Base-by-base conservation (phyloP, 208 protist genomes). In the Wallacemonas collosoma region DNA sequence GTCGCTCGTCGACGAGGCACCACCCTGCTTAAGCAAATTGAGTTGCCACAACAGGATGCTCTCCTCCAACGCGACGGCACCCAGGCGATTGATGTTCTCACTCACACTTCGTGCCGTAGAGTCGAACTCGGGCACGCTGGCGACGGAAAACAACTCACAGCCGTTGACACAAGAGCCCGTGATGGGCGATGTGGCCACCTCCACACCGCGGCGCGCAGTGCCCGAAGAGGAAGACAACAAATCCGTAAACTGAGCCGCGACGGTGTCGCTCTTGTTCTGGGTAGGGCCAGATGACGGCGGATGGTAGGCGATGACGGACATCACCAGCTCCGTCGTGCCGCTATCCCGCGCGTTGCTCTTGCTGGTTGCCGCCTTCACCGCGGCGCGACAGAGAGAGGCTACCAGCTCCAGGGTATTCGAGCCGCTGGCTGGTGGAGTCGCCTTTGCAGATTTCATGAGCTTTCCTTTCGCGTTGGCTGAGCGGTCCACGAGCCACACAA, bases 81-180 rank as follows among this genome's bases (percentile, higher is more conserved):
- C 14, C 36, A 38, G 56, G 26, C 38, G 14, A 41, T 14, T 26
- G 2, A 47, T 15, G 35, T 35, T 56, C 17, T 66, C 44, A 3
- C 57, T 7, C 35, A 26, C 40, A 12, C 69, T 7, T 2, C 63
- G 54, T 14, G 41, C 36, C 40, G 73, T 68, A 63, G 50, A 71
- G 36, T 26, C 50, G 45, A 87, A 71, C 61, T 80, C 81, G 6
- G 67, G 55, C 38, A 61, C 66, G 58, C 73, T 75, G 48, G 76
- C 76, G 9, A 82, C 76, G 4, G 75, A 53, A 3, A 79, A 61
- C 76, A 72, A 78, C 50, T 78, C 73, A 45, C 82, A 87, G 43
- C 58, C 73, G 50, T 87, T 79, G 38, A 84, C 65, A 45, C 75
- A 87, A 9, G 72, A 69, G 68, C 82, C 82, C n/a, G 83, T 79